Percentiles rank a stretch among this genome's conserved stretches.
Conservation (phyloP, 73 alveolate species). For the Loxodes magnus region DNA sequence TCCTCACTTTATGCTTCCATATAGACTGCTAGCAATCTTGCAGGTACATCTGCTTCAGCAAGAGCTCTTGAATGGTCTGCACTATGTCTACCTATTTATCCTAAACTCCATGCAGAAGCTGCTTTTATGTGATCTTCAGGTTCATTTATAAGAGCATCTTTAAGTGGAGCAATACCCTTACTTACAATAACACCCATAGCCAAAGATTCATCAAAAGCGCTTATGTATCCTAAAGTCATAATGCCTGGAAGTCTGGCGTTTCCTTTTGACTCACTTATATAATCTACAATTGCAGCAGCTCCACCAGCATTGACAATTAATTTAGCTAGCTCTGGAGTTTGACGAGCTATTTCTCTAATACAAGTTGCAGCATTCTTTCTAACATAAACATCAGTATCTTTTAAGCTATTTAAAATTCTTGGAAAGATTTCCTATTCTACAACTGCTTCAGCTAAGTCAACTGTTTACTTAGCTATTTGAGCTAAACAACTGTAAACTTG, state of each 20-base stretch:
- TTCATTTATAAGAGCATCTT: slow-evolving; percentile 94
- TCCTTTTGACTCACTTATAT: slow-evolving; percentile 90
- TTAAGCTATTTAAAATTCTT: slow-evolving; percentile 94
- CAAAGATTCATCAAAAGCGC: slow-evolving; percentile 89
- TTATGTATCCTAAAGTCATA: slow-evolving; percentile 94
- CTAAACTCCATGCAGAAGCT: slow-evolving; percentile 86
- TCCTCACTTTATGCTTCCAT: slow-evolving; percentile 77
- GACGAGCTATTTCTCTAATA: slow-evolving; percentile 97
- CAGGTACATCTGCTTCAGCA: slow-evolving; percentile 94
- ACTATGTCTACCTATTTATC: slow-evolving; percentile 97
- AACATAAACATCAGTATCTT: slow-evolving; percentile 77
- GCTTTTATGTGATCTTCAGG: slow-evolving; percentile 97
- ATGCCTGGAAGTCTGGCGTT: slow-evolving; percentile 92
- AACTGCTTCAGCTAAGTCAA: slow-evolving; percentile 96
- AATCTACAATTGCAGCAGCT: slow-evolving; percentile 94
- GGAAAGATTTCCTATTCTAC: slow-evolving; percentile 98
- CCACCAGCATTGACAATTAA: slow-evolving; percentile 99
- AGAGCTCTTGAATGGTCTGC: slow-evolving; percentile 97
- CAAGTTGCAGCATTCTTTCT: slow-evolving; percentile 99
- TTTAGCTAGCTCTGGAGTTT: slow-evolving; percentile 97
- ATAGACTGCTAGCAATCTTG: slow-evolving; percentile 42
- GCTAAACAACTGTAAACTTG: slow-evolving; percentile 97
- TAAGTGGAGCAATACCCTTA: slow-evolving; percentile 48
- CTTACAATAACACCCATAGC: slow-evolving; percentile 96
- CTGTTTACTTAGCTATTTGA: slow-evolving; percentile 97